phyloP scores from a whole-genome alignment of 2,329 filamentous ascomycete species.

The Madurella mycetomatis region DNA sequence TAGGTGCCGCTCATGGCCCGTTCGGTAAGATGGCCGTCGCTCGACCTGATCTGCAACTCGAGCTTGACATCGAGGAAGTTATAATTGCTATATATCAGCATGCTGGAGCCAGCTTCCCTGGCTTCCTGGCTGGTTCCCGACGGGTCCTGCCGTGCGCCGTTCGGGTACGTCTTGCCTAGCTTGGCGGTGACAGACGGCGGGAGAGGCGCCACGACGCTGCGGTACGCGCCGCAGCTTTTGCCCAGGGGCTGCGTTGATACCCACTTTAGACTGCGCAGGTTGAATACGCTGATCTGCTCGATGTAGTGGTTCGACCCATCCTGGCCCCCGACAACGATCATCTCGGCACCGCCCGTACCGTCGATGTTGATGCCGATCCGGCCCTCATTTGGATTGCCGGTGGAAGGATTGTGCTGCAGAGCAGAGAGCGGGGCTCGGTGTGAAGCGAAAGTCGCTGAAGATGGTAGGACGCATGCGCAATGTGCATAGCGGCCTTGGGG shows the following conservation, averaged over 20 bases:
- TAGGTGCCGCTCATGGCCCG: conserved; percentile 83
- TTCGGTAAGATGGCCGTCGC: conserved; percentile 79
- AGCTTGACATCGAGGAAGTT: conserved; percentile 97
- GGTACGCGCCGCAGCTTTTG: conserved; percentile 92
- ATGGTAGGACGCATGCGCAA: conserved; percentile 88
- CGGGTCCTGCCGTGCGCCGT: conserved; percentile 38
- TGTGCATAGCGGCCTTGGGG: conserved; percentile 96
- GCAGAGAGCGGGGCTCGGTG: conserved; percentile 78
- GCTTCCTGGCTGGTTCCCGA: conserved; percentile 49
- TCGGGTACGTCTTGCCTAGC: conserved; percentile 57
- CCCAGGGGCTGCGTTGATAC: conserved; percentile 82
- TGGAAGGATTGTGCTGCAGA: conserved; percentile 82
- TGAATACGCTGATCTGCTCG: conserved; percentile 97
- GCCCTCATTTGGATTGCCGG: conserved; percentile 79
- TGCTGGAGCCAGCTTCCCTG: conserved; percentile 60
- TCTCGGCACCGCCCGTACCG: conserved; percentile 87
- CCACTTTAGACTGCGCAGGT: conserved; percentile 91
- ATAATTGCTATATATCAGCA: conserved; percentile 99
- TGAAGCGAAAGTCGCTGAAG: conserved; percentile 81
- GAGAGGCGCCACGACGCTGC: conserved; percentile 87
- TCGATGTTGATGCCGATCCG: conserved; percentile 85
- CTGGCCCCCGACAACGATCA: conserved; percentile 95
- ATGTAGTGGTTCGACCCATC: conserved; percentile 99
- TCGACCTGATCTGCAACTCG: conserved; percentile 80
- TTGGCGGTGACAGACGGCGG: conserved; percentile 60